Evolutionary conservation across 805 yeast genomes (phyloP).

Genomic region (Candida bentonensis): DNA sequence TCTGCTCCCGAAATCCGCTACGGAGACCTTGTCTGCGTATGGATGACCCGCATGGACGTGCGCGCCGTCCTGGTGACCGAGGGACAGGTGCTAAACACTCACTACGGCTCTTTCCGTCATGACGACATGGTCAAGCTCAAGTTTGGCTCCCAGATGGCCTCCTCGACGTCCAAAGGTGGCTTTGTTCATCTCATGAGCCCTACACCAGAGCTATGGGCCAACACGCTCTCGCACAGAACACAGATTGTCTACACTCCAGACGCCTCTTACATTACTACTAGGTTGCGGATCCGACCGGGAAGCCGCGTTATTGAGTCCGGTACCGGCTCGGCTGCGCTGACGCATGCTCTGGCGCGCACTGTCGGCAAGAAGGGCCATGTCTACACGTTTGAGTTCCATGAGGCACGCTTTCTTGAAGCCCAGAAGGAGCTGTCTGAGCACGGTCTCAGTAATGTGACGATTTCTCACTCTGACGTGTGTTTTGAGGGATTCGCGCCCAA

Average conservation of each 20-base stretch:
- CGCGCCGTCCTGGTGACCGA: constrained; percentile 54
- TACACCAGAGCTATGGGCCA: constrained; percentile 90
- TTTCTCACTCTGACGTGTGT: constrained; percentile 90
- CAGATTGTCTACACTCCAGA: constrained; percentile 97
- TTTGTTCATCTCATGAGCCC: constrained; percentile 83
- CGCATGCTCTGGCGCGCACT: constrained; percentile 82
- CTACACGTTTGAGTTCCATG: constrained; percentile 85
- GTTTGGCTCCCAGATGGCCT: constrained; percentile 75
- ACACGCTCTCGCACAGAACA: constrained; percentile 93
- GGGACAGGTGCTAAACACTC: constrained; percentile 59
- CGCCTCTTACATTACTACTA: constrained; percentile 76
- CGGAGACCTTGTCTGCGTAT: constrained; percentile 77
- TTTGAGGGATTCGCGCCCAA: constrained; percentile 59
- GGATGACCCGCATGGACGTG: constrained; percentile 66
- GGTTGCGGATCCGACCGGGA: constrained; percentile 61
- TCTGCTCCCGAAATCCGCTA: not conserved
- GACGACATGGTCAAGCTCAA: constrained; percentile 62
- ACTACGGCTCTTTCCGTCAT: constrained; percentile 87
- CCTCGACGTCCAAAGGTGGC: constrained; percentile 57
- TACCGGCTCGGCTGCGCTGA: constrained; percentile 92
- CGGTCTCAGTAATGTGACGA: constrained; percentile 41
- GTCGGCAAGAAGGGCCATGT: constrained; percentile 47
- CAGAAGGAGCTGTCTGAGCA: constrained; percentile 61
- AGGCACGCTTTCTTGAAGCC: constrained; percentile 71
- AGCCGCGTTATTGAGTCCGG: constrained; percentile 89